Evolutionary conservation across 441 rosid genomes (phyloP), one percentile per base, ranked within the genome.

Genomic region (Capsella rubella): DNA sequence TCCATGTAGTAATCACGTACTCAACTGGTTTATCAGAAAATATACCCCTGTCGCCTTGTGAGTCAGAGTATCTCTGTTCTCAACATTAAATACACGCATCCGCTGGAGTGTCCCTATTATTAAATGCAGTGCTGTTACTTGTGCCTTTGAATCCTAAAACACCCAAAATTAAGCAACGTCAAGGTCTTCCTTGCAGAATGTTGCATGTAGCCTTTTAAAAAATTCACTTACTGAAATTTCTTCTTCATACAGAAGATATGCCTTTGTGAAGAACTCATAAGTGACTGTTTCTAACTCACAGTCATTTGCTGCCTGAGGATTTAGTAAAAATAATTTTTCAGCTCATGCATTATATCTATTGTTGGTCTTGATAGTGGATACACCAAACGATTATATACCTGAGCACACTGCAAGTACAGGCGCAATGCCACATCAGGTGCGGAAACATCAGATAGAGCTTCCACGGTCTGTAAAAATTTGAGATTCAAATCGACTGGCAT

Each of bases 1-100:
- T 53, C 35, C 34, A 52, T n/a, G 49, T 35, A 43, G 7, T 68
- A 67, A 67, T 31, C 65, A 53, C 47, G 14, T 49, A 74, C 40
- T 50, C 51, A 59, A 56, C 58, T 53, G 34, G 45, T 56, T 72
- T 64, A 64, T 45, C 35, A 50, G 37, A 63, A 62, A 55, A 37
- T 62, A 77, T 95, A 95, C 99, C 97, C 99, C 99, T 2, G 96
- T 91, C 51, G 99, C 96, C 86, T 95, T 95, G 73, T 89, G 95
- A 4, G 93, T 91, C 79, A 95, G 81, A 39, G 86, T 93, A 85
- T 93, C 97, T 81, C 98, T 90, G 83, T 95, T 95, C 82, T 91
- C 99, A 53, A 89, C 92, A 67, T 88, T 93, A 80, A 95, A 93
- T 28, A 93, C 90, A 77, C 90, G 96, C 91, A 93, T 92, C 87